phyloP scores from a whole-genome alignment of 345 rosid species.

The Citrus unshiu region DNA sequence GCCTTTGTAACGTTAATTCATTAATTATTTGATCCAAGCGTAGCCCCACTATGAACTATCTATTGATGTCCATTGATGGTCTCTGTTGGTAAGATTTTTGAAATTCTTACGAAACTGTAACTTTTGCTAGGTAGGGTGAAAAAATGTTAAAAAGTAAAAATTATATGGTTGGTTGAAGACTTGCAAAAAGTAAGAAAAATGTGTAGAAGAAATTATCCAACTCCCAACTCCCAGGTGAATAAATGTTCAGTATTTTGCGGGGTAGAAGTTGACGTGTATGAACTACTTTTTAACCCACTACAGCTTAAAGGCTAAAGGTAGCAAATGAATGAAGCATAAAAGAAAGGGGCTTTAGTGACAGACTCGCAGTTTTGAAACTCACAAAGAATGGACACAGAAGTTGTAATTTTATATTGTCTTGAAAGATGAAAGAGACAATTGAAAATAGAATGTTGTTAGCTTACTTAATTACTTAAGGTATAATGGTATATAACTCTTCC shows the following conservation, averaged over 20 bases:
- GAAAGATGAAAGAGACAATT: too few species aligned
- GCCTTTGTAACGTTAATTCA: not conserved
- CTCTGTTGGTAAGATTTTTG: not conserved
- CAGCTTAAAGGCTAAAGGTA: too few species aligned
- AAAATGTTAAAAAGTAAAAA: not conserved
- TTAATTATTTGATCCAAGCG: not conserved
- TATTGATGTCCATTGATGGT: too few species aligned
- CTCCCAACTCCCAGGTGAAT: not conserved
- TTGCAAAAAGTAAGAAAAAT: not conserved
- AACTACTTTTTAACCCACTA: not conserved
- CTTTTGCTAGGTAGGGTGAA: not conserved
- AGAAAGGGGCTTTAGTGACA: not conserved
- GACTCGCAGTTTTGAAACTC: too few species aligned
- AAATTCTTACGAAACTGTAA: not conserved
- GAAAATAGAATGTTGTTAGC: too few species aligned
- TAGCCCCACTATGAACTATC: not conserved
- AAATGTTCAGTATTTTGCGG: not conserved
- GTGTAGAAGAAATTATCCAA: not conserved
- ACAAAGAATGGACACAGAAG: too few species aligned
- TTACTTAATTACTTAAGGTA: too few species aligned
- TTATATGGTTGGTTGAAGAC: not conserved
- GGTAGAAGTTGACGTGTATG: not conserved
- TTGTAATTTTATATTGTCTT: too few species aligned
- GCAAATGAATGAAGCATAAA: not conserved
- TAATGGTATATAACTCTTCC: too few species aligned